Base-by-base conservation (phyloP, 2,329 filamentous ascomycete genomes). In the Monosporascus ibericus region DNA sequence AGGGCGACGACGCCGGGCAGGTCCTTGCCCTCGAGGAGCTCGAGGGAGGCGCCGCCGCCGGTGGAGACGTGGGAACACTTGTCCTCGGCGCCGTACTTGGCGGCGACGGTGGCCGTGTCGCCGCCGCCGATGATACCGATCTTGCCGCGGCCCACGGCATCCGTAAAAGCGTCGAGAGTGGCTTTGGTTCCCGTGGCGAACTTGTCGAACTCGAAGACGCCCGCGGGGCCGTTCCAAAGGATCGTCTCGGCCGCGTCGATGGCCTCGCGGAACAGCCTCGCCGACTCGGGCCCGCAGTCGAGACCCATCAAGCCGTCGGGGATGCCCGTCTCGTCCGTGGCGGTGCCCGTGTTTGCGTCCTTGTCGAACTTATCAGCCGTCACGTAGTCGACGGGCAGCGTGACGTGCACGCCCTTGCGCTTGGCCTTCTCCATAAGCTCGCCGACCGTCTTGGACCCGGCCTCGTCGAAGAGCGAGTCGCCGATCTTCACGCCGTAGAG, bases 21-120 rank as follows among this genome's bases (percentile, higher is more conserved):
- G 60, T 90, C 92, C 84, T 99, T 99, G 75, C 94, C 94, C 83
- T 99, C 94, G 58, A 99, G 85, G 66, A 99, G 79, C 81, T 99
- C 94, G 68, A 99, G 80, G 65, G 87, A 92, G 61, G 94, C 94
- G 76, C 94, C 94, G 68, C 94, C 94, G 63, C 94, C 94, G 34
- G 94, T 99, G 48, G 91, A 96, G 58, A 99, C 94, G 78, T 99
- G 94, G 79, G 91, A 96, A 68, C 97, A 82, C 85, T 97, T 95
- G 75, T 90, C 85, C 81, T 99, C 94, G 58, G 90, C 92, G 51
- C 86, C 86, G 73, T 96, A 99, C 81, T 99, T 96, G 72, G 92
- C 92, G 51, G 94, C 94, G 47, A 97, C 94, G 55, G 94, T 99
- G 48, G 94, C 94, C 49, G 94, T 99, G 75, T 99, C 94, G 74